Base-by-base conservation (phyloP, 305 asterid species). In the Solanum hybrid region DNA sequence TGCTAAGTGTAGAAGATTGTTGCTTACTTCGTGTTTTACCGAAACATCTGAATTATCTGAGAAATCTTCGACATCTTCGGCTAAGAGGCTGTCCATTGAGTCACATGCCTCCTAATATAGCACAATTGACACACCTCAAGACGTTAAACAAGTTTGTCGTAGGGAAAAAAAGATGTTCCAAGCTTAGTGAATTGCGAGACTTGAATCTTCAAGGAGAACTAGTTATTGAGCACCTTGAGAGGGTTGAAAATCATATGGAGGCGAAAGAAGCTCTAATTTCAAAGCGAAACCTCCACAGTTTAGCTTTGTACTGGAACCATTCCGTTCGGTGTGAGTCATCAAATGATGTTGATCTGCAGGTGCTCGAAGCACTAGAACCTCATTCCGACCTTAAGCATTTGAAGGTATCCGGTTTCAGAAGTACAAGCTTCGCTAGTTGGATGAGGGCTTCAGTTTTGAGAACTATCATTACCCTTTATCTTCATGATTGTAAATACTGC, bases 101-200 rank as follows among this genome's bases (percentile, higher is more conserved):
- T 86, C 79, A 32, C 22, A 65, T 86, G 80, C 89, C 89, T 37
- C 79, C 89, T 86, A 65, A 72, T 86, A 34, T 86, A 32, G 80
- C 65, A 32, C 78, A 86, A 72, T 34, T 86, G 51, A 34, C 80
- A 61, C 79, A 36, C 89, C 89, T 86, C 31, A 86, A 86, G 57
- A 86, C 89, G 0, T 33, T 86, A 34, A 86, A 65, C 79, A 86
- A 57, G 89, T 86, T 86, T 32, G 89, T 86, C 11, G 10, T 86
- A 6, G 89, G 80, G 51, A 86, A 34, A 22, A 24, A 12, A 86
- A 65, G 51, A n/a, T 68, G 80, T 68, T 86, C 79, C 33, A 86
- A 86, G 79, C 77, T 86, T 86, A 65, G 89, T 65, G 89, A 86
- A 86, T 86, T 86, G 80, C 80, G 79, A 61, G 80, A 86, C 61